A percentile compares a stretch with the other conserved stretches of the same genome.
These are phyloP conservation scores for Mycena metata DNA, from an alignment of 768 basidiomycete species.

Conservation along the genomic window DNA sequence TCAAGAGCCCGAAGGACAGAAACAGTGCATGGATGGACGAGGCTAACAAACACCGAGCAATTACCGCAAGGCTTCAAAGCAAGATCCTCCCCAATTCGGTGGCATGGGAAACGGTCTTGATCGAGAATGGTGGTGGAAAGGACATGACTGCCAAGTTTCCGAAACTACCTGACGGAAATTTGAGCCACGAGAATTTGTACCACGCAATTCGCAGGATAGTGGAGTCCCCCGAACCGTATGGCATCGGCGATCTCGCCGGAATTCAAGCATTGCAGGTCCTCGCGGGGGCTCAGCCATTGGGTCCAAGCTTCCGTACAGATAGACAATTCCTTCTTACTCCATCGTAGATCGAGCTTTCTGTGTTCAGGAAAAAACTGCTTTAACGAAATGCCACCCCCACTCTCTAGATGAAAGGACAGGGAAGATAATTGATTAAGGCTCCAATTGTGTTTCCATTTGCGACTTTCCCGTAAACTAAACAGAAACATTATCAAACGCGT, in stretches of 20 bases:
- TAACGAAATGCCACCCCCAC: not conserved
- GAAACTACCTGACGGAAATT: not conserved
- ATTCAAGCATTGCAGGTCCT: constrained; percentile 10
- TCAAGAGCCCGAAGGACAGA: not conserved
- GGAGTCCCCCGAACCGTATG: not conserved
- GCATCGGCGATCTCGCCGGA: not conserved
- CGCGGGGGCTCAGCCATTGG: not conserved
- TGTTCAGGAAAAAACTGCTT: not conserved
- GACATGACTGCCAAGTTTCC: not conserved
- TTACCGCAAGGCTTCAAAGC: not conserved
- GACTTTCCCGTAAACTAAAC: no score
- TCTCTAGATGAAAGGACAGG: not conserved
- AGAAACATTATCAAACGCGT: no score
- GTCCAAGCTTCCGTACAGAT: not conserved
- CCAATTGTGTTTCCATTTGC: no score
- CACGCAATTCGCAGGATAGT: not conserved
- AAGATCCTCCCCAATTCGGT: not conserved
- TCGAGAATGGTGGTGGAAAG: constrained; percentile 8
- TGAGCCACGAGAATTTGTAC: constrained; percentile 10
- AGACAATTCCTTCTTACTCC: not conserved
- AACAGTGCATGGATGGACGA: not conserved
- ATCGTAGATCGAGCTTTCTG: not conserved
- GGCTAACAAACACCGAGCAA: not conserved
- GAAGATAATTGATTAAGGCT: no score
- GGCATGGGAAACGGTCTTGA: constrained; percentile 2